Percentiles rank a stretch among this genome's conserved stretches.
Evolutionary conservation across 257 asterid genomes (phyloP).

Genomic region (Gentiana straminea): DNA sequence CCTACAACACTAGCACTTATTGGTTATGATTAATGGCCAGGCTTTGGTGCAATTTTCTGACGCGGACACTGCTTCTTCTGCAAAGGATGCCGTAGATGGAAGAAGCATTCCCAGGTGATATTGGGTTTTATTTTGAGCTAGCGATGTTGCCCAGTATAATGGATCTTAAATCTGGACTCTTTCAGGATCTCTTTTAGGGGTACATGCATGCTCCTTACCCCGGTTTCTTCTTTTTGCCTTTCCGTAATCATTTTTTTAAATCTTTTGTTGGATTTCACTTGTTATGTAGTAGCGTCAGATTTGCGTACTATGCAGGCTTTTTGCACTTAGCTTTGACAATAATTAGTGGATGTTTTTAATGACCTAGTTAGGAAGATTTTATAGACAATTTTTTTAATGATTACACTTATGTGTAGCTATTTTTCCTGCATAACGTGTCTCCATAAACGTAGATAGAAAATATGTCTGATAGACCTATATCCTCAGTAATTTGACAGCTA

Average conservation of each 20-base stretch:
- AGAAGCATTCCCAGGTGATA: conserved; percentile 96
- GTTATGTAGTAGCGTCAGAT: not conserved
- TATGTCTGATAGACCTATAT: too few species aligned
- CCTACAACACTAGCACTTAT: not conserved
- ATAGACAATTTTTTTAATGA: too few species aligned
- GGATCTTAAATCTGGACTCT: conserved; percentile 42
- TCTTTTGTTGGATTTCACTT: not conserved
- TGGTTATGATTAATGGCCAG: conserved; percentile 22
- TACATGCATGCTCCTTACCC: conserved; percentile 57
- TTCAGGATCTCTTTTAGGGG: conserved; percentile 58
- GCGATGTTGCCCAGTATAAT: conserved; percentile 43
- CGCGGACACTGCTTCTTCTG: conserved; percentile 73
- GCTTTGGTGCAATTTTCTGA: conserved; percentile 92
- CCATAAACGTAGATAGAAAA: too few species aligned
- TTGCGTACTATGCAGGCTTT: conserved; percentile 1
- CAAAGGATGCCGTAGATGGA: conserved; percentile 92
- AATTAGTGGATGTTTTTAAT: too few species aligned
- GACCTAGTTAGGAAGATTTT: too few species aligned
- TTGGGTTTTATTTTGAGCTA: conserved; percentile 51
- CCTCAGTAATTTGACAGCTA: too few species aligned
- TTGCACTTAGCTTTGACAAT: too few species aligned
- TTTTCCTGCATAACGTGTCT: too few species aligned
- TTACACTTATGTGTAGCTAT: too few species aligned
- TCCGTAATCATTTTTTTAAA: conserved; percentile 1
- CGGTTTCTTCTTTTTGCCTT: conserved; percentile 19